These are phyloP conservation scores for Ogataea chonburiensis DNA, from an alignment of 805 yeast species.

Conservation along the genomic window DNA sequence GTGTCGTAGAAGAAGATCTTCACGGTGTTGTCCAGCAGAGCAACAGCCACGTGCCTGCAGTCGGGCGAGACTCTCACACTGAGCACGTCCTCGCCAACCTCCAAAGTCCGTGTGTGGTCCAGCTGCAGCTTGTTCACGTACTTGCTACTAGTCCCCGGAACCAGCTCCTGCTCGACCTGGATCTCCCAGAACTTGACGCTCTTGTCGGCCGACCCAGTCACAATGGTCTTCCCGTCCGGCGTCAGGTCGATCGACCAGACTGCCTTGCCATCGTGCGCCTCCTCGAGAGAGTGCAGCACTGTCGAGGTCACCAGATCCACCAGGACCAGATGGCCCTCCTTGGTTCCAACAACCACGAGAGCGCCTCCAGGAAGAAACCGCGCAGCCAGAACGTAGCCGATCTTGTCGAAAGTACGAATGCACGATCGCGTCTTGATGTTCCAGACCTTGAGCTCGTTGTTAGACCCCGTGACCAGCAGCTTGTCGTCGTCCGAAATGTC, in stretches of 20 bases:
- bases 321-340: slow-evolving; percentile 78
- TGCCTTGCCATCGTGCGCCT: slow-evolving; percentile 72
- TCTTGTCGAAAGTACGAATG: slow-evolving; percentile 73
- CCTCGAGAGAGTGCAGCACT: slow-evolving; percentile 63
- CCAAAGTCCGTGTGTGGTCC: slow-evolving; percentile 76
- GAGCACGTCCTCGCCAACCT: slow-evolving; percentile 81
- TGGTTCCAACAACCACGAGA: slow-evolving; percentile 82
- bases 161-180: slow-evolving; percentile 59
- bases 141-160: slow-evolving; percentile 61
- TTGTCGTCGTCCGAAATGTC: slow-evolving; percentile 80
- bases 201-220: slow-evolving; percentile 95
- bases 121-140: slow-evolving; percentile 54
- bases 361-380: slow-evolving; percentile 91
- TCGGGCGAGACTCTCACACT: slow-evolving; percentile 81
- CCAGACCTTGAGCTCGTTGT: slow-evolving; percentile 88
- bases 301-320: slow-evolving; percentile 85
- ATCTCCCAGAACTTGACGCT: slow-evolving; percentile 87
- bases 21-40: slow-evolving; percentile 90
- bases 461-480: slow-evolving; percentile 84
- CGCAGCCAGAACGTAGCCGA: slow-evolving; percentile 82
- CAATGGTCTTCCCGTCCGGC: slow-evolving; percentile 77
- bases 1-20: slow-evolving; percentile 88
- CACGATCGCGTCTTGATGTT: slow-evolving; percentile 71
- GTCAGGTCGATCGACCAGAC: slow-evolving; percentile 90
- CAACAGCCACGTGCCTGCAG: slow-evolving; percentile 71